phyloP scores from a whole-genome alignment of 148 eudicot genomes.

The Vaccinium macrocarpon region DNA sequence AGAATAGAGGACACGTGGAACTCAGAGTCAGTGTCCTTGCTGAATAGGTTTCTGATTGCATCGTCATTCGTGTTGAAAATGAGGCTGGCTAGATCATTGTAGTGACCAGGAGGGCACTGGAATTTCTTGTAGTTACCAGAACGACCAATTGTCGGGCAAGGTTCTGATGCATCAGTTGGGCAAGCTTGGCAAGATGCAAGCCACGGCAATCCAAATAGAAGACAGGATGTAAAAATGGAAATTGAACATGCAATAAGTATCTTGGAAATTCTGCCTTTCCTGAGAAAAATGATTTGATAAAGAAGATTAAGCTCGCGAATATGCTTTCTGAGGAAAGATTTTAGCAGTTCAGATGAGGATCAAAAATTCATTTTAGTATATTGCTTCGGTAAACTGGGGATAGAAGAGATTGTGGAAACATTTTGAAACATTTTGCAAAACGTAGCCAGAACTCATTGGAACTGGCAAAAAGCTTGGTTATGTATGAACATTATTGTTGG shows the following conservation, averaged over 20 bases:
- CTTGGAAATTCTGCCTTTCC: slow-evolving; percentile 61
- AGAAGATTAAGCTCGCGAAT: background rate
- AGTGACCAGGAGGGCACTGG: slow-evolving; percentile 76
- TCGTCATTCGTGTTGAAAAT: slow-evolving; percentile 93
- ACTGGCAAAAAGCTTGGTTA: background rate
- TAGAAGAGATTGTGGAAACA: background rate
- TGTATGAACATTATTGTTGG: background rate
- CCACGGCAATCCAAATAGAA: slow-evolving; percentile 94
- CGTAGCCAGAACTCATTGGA: background rate
- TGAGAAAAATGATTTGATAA: slow-evolving; percentile 29
- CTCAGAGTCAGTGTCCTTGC: slow-evolving; percentile 74
- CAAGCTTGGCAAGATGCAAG: slow-evolving; percentile 78
- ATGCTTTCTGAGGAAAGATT: background rate
- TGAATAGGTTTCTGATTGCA: slow-evolving; percentile 84
- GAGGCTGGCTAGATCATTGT: slow-evolving; percentile 93
- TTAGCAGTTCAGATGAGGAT: background rate
- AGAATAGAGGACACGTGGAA: slow-evolving; percentile 64
- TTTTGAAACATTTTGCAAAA: background rate
- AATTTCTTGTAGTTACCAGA: slow-evolving; percentile 90
- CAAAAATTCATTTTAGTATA: background rate
- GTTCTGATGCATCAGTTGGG: slow-evolving; percentile 57
- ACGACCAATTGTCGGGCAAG: slow-evolving; percentile 88
- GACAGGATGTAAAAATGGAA: slow-evolving; percentile 76
- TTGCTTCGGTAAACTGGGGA: background rate
- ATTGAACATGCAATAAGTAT: slow-evolving; percentile 68